phyloP scores from a whole-genome alignment of 257 asterid genomes.

The Haberlea rhodopensis region DNA sequence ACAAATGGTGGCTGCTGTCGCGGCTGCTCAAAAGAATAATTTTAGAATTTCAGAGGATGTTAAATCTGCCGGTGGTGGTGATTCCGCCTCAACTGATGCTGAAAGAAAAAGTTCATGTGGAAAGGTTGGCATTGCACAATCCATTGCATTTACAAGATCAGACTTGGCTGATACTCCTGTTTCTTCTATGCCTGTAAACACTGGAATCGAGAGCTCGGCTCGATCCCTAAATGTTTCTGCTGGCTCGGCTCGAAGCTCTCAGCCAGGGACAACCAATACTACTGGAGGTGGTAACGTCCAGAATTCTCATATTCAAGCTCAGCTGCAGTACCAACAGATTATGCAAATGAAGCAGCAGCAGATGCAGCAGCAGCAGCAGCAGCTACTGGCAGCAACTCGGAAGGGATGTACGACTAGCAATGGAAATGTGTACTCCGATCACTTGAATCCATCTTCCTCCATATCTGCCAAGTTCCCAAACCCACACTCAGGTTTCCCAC shows the following conservation, averaged over 20 bases:
- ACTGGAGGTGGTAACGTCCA: constrained; percentile 39
- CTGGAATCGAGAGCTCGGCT: constrained; percentile 55
- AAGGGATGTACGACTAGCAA: constrained; percentile 44
- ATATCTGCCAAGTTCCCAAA: constrained; percentile 50
- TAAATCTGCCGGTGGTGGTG: constrained; percentile 52
- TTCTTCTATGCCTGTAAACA: constrained; percentile 36
- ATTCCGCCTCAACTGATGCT: constrained; percentile 50
- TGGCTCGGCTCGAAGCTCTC: constrained; percentile 43
- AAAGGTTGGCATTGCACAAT: constrained; percentile 51
- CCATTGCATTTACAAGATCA: constrained; percentile 71
- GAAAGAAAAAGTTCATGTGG: constrained; percentile 55
- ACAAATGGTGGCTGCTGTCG: constrained; percentile 61
- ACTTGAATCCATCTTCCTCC: constrained; percentile 49
- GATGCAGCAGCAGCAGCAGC: too few relatives aligned
- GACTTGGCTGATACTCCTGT: constrained; percentile 51
- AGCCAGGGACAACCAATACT: constrained; percentile 36
- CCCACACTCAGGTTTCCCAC: constrained; percentile 54
- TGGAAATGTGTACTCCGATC: constrained; percentile 60
- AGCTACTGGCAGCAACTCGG: constrained; percentile 44
- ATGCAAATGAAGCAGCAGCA: constrained; percentile 43
- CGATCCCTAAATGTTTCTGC: constrained; percentile 41
- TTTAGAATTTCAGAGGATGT: constrained; percentile 60
- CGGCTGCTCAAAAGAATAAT: constrained; percentile 54
- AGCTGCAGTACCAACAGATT: constrained; percentile 52
- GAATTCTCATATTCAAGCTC: constrained; percentile 55